Percentiles rank a stretch among this genome's conserved stretches.
phyloP scores from a whole-genome alignment of 768 basidiomycete species.

The Termitomyces sp. region DNA sequence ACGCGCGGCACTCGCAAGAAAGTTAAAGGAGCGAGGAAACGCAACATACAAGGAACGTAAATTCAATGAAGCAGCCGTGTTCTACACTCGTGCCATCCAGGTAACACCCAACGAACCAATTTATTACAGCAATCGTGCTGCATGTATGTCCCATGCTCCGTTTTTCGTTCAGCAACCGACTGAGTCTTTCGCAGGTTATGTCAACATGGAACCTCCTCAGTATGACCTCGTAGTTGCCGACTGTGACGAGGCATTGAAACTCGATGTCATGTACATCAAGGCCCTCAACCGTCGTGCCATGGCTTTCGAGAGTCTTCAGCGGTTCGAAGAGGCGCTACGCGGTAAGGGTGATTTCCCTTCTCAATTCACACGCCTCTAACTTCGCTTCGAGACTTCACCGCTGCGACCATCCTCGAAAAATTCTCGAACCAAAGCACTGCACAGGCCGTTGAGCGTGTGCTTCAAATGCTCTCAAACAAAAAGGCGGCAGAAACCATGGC shows the following conservation, averaged over 20 bases:
- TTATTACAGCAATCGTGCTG: slow-evolving; percentile 95
- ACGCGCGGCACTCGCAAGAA: slow-evolving; percentile 53
- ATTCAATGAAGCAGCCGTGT: slow-evolving; percentile 53
- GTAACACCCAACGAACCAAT: slow-evolving; percentile 82
- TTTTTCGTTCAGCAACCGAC: neutral
- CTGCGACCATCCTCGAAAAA: slow-evolving; percentile 91
- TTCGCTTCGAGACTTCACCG: slow-evolving; percentile 73
- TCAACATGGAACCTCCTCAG: slow-evolving; percentile 85
- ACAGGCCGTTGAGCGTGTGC: slow-evolving; percentile 83
- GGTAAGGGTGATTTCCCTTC: slow-evolving; percentile 39
- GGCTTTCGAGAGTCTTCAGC: slow-evolving; percentile 74
- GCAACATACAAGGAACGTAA: slow-evolving; percentile 59
- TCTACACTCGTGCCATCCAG: slow-evolving; percentile 73
- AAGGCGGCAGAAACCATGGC: slow-evolving; percentile 70
- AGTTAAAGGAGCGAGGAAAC: slow-evolving; percentile 71
- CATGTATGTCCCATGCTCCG: slow-evolving; percentile 54
- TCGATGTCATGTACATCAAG: slow-evolving; percentile 85
- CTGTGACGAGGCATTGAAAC: slow-evolving; percentile 81
- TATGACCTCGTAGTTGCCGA: slow-evolving; percentile 80
- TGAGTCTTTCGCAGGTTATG: slow-evolving; percentile 55
- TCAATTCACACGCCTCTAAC: neutral
- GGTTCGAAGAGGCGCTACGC: slow-evolving; percentile 72
- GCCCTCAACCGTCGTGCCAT: slow-evolving; percentile 86
- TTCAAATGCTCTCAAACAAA: slow-evolving; percentile 74
- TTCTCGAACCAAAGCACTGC: slow-evolving; percentile 82